Conservation (phyloP, 345 rosid species). For the Acer saccharum region DNA sequence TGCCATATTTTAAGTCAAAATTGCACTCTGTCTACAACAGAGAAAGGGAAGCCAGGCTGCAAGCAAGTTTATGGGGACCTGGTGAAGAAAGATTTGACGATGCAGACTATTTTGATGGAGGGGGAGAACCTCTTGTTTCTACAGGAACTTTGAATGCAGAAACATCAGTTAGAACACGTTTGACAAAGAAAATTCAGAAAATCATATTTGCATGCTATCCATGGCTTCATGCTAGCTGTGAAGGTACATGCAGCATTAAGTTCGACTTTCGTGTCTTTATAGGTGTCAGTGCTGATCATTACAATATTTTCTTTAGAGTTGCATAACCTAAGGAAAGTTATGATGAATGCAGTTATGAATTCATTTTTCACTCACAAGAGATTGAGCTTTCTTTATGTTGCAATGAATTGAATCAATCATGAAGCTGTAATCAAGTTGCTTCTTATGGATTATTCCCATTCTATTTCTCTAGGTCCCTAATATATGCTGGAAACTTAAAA, state of each 20-base stretch:
- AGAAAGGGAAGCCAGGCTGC: constrained; percentile 97
- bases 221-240: constrained; percentile 89
- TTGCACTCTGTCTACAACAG: constrained; percentile 79
- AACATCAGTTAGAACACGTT: constrained; percentile 54
- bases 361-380: background rate
- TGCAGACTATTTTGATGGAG: constrained; percentile 47
- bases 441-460: background rate
- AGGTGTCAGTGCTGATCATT: constrained; percentile 3
- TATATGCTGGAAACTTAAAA: background rate
- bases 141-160: constrained; percentile 45
- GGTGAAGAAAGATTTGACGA: constrained; percentile 67
- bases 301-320: constrained; percentile 10
- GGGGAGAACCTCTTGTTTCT: constrained; percentile 48
- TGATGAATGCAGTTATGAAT: background rate
- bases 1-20: constrained; percentile 93
- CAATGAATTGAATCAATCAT: background rate
- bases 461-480: background rate
- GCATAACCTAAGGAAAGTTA: constrained; percentile 1
- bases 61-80: constrained; percentile 93
- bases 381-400: background rate
- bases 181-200: constrained; percentile 68
- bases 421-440: background rate
- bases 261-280: constrained; percentile 11
- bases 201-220: constrained; percentile 82
- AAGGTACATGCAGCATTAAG: constrained; percentile 56